Conservation (phyloP, 768 basidiomycete species). For the Tephrocybe rancida region DNA sequence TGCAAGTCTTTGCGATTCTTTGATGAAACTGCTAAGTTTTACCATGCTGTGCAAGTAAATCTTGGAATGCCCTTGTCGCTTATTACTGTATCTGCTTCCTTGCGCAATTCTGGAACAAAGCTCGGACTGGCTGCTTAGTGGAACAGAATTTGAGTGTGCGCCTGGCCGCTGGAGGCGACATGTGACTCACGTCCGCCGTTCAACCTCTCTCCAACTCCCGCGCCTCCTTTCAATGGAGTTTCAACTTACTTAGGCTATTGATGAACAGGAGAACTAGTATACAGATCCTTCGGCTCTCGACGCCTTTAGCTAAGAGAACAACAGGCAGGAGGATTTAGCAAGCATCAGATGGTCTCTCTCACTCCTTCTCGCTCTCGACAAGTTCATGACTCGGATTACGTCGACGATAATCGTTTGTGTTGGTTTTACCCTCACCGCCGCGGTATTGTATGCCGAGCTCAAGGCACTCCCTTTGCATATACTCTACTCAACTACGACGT, state of each 20-base stretch:
- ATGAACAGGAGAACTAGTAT: constrained; percentile 17
- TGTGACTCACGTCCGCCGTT: no score
- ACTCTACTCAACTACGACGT: no score
- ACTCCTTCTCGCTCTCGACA: no score
- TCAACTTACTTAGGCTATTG: no score
- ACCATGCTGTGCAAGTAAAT: constrained; percentile 38
- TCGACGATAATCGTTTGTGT: no score
- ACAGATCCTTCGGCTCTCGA: constrained; percentile 33
- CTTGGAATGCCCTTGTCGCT: constrained; percentile 38
- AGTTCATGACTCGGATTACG: no score
- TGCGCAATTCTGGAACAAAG: constrained; percentile 35
- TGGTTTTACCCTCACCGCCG: no score
- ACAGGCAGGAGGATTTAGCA: constrained; percentile 19
- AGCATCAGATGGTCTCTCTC: constrained; percentile 14
- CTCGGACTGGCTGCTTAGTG: constrained; percentile 36
- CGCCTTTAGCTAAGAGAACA: constrained; percentile 31
- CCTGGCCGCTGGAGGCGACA: constrained; percentile 28
- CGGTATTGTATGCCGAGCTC: no score
- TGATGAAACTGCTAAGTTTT: constrained; percentile 47
- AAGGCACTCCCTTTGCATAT: no score
- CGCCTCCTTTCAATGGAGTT: no score
- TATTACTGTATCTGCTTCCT: constrained; percentile 40
- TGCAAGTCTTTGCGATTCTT: constrained; percentile 36
- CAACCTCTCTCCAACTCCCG: no score
- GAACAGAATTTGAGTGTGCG: constrained; percentile 36